Evolutionary conservation across 805 yeast genomes (phyloP).

Genomic region (Candida wancherniae): DNA sequence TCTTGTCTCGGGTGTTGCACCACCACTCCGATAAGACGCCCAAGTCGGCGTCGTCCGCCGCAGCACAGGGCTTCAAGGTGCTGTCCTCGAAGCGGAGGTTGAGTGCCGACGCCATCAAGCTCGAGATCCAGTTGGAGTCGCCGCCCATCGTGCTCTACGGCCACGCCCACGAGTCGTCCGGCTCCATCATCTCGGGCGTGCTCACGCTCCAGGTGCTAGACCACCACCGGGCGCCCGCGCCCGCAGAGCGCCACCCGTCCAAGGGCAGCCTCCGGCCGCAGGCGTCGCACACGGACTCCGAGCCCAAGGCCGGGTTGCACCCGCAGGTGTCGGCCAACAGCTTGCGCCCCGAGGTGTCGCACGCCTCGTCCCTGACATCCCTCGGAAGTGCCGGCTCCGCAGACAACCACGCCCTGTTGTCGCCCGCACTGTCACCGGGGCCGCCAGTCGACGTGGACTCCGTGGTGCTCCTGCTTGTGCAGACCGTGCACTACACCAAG

Average conservation of each 20-base stretch:
- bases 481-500: conserved; percentile 58
- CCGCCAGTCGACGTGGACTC: conserved; percentile 31
- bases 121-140: conserved; percentile 69
- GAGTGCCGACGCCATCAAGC: conserved; percentile 35
- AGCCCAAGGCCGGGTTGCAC: conserved; percentile 1
- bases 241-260: conserved; percentile 1
- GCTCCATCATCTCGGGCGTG: conserved; percentile 81
- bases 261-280: not conserved
- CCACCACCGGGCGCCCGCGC: not conserved
- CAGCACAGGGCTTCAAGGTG: no score
- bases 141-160: conserved; percentile 92
- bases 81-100: conserved; percentile 2
- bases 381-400: not conserved
- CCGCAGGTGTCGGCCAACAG: conserved; percentile 5
- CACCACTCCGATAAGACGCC: conserved; percentile 15
- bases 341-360: not conserved
- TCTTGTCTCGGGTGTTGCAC: conserved; percentile 21
- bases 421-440: not conserved
- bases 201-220: conserved; percentile 42
- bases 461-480: conserved; percentile 67
- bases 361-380: not conserved
- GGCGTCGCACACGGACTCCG: conserved; percentile 1
- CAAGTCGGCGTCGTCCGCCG: conserved; percentile 6
- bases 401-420: not conserved
- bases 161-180: conserved; percentile 68